A percentile compares a stretch with the other conserved stretches of the same genome.
phyloP scores from a whole-genome alignment of 2,329 filamentous ascomycete genomes.

The Trichoderma sp. region DNA sequence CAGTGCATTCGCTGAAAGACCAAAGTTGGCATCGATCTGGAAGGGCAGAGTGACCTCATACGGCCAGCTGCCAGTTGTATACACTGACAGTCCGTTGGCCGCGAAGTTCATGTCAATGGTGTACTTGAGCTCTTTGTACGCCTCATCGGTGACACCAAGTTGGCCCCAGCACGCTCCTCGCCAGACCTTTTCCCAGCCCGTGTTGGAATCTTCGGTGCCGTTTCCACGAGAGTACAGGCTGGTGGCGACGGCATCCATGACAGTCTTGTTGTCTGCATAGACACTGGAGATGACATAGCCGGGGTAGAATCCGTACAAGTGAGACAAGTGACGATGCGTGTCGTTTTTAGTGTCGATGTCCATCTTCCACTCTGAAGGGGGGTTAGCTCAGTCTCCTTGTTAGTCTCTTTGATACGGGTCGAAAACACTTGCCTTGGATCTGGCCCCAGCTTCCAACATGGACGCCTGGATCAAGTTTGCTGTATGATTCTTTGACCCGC shows the following conservation, averaged over 20 bases:
- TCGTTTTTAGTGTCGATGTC: slow-evolving; percentile 17
- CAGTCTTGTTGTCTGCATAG: slow-evolving; percentile 40
- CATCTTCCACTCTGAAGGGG: slow-evolving; percentile 7
- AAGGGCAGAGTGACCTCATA: slow-evolving; percentile 24
- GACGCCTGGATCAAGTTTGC: slow-evolving; percentile 7
- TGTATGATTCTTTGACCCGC: slow-evolving; percentile 30
- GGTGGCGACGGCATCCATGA: slow-evolving; percentile 42
- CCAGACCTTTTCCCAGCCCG: slow-evolving; percentile 60
- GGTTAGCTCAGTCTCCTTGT: background rate
- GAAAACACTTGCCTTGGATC: slow-evolving; percentile 29
- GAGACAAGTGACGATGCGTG: slow-evolving; percentile 45
- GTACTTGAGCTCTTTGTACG: slow-evolving; percentile 47
- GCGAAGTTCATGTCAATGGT: slow-evolving; percentile 49
- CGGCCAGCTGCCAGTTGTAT: slow-evolving; percentile 10
- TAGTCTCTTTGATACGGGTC: background rate
- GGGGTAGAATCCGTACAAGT: slow-evolving; percentile 56
- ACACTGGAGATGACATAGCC: slow-evolving; percentile 47
- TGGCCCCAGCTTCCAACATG: slow-evolving; percentile 19
- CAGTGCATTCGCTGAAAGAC: slow-evolving; percentile 17
- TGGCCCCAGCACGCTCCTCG: slow-evolving; percentile 54
- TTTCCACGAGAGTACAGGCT: slow-evolving; percentile 47
- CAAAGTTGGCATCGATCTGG: slow-evolving; percentile 33
- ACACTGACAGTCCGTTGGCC: slow-evolving; percentile 9
- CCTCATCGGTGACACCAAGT: slow-evolving; percentile 48
- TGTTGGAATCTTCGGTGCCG: slow-evolving; percentile 48